A percentile compares a stretch with the other conserved stretches of the same genome.
Conservation (phyloP, 2,329 filamentous ascomycete genomes). For the Dendrostoma leiphaemia region DNA sequence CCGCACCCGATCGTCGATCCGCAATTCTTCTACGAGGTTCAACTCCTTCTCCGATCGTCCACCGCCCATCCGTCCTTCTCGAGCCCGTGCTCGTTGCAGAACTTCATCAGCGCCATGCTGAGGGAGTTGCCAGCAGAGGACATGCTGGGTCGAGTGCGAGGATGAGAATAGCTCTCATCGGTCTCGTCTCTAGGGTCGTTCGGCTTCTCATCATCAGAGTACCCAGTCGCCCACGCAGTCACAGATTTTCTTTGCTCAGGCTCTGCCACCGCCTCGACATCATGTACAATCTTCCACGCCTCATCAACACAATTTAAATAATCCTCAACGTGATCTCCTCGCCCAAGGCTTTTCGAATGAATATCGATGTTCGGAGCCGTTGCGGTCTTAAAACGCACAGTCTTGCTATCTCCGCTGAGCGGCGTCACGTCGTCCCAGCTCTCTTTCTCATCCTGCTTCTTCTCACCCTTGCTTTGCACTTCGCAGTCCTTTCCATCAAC, state of each 20-base stretch:
- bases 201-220: background rate
- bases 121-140: background rate
- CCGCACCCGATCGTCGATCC: too few species aligned
- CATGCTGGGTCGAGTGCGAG: background rate
- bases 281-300: background rate
- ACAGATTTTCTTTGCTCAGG: background rate
- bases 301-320: slow-evolving; percentile 12
- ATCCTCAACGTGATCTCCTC: background rate
- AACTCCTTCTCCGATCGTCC: background rate
- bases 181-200: background rate
- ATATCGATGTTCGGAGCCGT: background rate
- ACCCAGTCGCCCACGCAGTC: background rate
- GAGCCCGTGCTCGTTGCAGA: slow-evolving; percentile 8
- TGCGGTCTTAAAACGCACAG: background rate
- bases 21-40: too few species aligned
- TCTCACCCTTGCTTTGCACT: background rate
- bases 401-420: background rate
- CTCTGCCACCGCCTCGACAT: background rate
- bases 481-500: background rate
- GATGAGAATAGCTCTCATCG: background rate
- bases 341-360: background rate
- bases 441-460: background rate
- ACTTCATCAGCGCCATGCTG: slow-evolving; percentile 5
- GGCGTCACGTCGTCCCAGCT: background rate
- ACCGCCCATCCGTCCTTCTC: background rate